Base-by-base conservation (phyloP, 176 grass and related monocot genomes). In the Oryza meyeriana region DNA sequence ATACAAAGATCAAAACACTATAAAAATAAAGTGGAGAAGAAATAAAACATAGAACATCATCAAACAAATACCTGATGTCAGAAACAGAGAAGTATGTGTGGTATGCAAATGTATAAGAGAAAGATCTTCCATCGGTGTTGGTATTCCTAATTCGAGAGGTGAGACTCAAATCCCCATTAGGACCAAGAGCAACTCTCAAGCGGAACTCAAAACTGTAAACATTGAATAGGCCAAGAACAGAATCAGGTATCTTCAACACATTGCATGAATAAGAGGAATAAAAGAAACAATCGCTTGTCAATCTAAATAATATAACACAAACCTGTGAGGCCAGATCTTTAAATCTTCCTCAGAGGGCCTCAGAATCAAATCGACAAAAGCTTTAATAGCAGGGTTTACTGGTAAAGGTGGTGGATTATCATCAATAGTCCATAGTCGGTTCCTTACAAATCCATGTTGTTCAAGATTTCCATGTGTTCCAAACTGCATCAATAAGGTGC, bases 11-110 rank as follows among this genome's bases (percentile, higher is more conserved):
- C 3, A 55, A 35, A 47, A 45, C 44, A 66, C 41, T 38, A 18
- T 18, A 30, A 63, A 75, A 64, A 57, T 13, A 78, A 88, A 78
- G 34, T 61, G 5, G 48, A 85, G 25, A 84, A 69, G 64, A 80
- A 72, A 81, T 16, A 66, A 10, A 82, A 40, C 1, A 8, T 33
- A 16, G 64, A 84, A 58, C n/a, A 20, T 78, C 18, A 58, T 17
- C 24, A 84, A 80, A 10, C 12, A 4, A 8, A 48, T 71, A 84
- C 75, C 84, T 86, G 44, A 87, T 81, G 81, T 99, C 96, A 80
- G 96, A 95, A 22, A 99, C 93, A 71, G 79, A 91, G 85, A 99
- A 99, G 89, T 99, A 99, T 27, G 96, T 99, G 62, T 93, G 93
- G 69, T 94, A 99, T 32, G 96, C 96, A 83, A 99, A 99, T 32